Evolutionary conservation across 2,329 filamentous ascomycete genomes (phyloP), one percentile per base, ranked within the genome.

Genomic region (Epichloe amarillans): DNA sequence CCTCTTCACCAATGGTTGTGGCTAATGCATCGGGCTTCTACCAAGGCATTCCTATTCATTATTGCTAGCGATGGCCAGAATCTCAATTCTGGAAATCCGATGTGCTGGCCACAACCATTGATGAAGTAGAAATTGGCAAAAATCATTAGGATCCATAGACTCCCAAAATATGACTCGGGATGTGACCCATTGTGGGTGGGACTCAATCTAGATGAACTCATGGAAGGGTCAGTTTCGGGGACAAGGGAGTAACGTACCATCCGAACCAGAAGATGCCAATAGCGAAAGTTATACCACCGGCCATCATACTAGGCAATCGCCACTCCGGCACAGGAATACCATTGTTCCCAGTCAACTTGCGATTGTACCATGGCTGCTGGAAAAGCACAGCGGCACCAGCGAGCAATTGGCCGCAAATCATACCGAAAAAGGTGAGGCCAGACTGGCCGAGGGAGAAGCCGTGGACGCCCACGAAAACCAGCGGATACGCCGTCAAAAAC

Each of bases 361-460:
- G 75, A 59, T 79, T 76, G 65, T 91, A 91, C 63, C 73, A 72
- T 23, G 80, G 79, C 64, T 87, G 78, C 60, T 76, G 74, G 39
- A 78, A 59, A 48, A 86, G 70, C 54, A 91, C 82, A 45, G 74
- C 73, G 8, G 72, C 53, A 46, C 84, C 86, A 0, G 84, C 85
- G 50, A 87, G 66, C 15, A 91, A 54, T 62, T 88, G 78, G 45
- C 88, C 88, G 8, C 73, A 60, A 48, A 93, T 79, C 83, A 95
- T 87, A 50, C 88, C 89, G 59, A 95, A 87, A 65, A 89, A 95
- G 5, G 88, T 82, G 5, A 95, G 74, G 2, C 88, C 89, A 4
- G 82, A 77, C 17, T 86, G 67, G 51, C 89, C 89, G 1, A 74
- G 60, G 60, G 69, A 79, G 70, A 91, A 84, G 56, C 77, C 75